Evolutionary conservation across 768 basidiomycete species (phyloP).

Genomic region (Naganishia vishniacii): DNA sequence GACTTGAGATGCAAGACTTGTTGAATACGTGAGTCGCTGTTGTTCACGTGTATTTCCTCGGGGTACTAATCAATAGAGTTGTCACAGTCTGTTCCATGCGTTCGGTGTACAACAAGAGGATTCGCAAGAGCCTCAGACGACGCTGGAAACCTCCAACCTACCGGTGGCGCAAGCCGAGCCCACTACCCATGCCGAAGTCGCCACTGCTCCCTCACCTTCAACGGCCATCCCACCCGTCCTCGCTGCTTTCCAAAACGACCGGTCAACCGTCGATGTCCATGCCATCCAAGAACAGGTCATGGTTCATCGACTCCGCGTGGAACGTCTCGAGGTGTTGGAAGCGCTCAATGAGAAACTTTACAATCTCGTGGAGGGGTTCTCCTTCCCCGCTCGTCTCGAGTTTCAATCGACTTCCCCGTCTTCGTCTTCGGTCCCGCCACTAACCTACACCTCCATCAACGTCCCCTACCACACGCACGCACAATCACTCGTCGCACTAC

Average conservation of each 20-base stretch:
- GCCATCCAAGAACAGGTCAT: slow-evolving; percentile 22
- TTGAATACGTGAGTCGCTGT: not conserved
- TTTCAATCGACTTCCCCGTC: slow-evolving; percentile 8
- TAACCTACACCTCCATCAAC: slow-evolving; percentile 60
- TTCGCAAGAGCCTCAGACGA: not conserved
- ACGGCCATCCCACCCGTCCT: no score
- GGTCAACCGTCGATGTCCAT: no score
- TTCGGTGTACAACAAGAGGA: not conserved
- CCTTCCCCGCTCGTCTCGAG: slow-evolving; percentile 25
- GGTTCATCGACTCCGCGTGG: slow-evolving; percentile 16
- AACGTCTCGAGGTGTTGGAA: slow-evolving; percentile 27
- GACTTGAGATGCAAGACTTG: not conserved
- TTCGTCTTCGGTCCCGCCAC: slow-evolving; percentile 27
- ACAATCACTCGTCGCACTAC: slow-evolving; percentile 58
- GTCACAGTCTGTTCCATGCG: not conserved
- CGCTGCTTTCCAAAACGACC: no score
- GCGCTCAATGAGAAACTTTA: not conserved
- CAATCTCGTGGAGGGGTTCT: not conserved
- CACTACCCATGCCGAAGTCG: no score
- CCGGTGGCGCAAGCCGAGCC: no score
- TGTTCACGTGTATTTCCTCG: not conserved
- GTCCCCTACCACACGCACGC: slow-evolving; percentile 58
- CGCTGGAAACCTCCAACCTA: not conserved
- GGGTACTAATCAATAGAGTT: not conserved
- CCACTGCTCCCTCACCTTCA: no score